Evolutionary conservation across 106 monocot genomes (phyloP), one percentile per base, ranked within the genome.

Genomic region (Dendrobium nobile): DNA sequence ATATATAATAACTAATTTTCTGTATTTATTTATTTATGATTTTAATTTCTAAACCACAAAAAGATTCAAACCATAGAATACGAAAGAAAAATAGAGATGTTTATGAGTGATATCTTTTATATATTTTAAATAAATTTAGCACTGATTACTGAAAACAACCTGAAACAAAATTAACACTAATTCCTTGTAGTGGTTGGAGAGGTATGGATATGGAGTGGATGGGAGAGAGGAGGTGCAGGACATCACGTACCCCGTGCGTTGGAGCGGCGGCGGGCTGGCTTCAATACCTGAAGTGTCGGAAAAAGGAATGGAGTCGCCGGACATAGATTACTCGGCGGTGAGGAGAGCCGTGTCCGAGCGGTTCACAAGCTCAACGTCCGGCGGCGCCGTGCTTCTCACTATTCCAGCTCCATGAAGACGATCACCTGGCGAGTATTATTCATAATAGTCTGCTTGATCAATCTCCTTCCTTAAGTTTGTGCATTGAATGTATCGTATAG

Each of bases 251-350:
- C 72, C 72, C 11, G 72, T 37, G 33, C 72, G 37, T 40, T 72
- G 54, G 67, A 75, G 77, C 16, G 67, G 67, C 10, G 79, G 79
- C 15, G 80, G 75, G 19, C 22, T 84, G 20, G 72, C 83, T 4
- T 85, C 88, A 1, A 88, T 88, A 37, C 88, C 88, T 15, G 88
- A 88, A 58, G 85, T 68, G 19, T 88, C 77, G 2, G 88, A 87
- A 58, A 84, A 85, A 80, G 83, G 70, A 0, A 0, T 54, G 18
- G 75, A 64, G 15, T 85, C 82, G 61, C 88, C 88, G 44, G 85
- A 85, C 16, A 19, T 82, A 17, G 79, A 80, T 5, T 64, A 64
- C 26, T 54, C 80, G 43, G 78, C 33, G 40, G 83, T 83, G 47
- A 79, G 83, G 67, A 85, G 72, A 77, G 47, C 82, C 19, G 37